Percentiles rank a stretch among this genome's conserved stretches.
Conservation (phyloP, 345 rosid genomes). For the Boechera divaricarpa region DNA sequence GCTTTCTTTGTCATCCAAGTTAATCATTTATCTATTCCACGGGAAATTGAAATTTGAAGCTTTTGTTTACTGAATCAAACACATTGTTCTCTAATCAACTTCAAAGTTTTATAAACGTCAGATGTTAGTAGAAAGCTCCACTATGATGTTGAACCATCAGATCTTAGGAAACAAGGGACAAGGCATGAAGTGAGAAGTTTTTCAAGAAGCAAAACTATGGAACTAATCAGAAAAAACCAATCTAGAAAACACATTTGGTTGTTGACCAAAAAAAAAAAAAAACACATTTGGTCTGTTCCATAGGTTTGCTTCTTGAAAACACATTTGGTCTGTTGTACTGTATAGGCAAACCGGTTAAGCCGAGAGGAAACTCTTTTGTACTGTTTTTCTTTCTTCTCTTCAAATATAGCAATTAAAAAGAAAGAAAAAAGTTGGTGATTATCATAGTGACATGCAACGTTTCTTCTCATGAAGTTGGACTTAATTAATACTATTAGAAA, state of each 20-base stretch:
- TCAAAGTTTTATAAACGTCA: not conserved
- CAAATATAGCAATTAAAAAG: not conserved
- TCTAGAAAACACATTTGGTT: not conserved
- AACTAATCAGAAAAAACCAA: too few species aligned
- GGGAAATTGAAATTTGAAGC: not conserved
- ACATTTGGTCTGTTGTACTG: not conserved
- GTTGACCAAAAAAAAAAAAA: too few species aligned
- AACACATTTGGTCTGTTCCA: not conserved
- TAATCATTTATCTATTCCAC: slow-evolving; percentile 17
- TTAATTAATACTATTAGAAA: slow-evolving; percentile 16
- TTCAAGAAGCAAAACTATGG: slow-evolving; percentile 12
- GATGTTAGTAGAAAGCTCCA: not conserved
- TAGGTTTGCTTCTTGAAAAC: not conserved
- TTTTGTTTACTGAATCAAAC: not conserved
- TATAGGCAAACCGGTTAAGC: not conserved
- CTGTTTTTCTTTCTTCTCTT: not conserved
- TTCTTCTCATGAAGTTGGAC: slow-evolving; percentile 36
- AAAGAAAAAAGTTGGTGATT: slow-evolving; percentile 2
- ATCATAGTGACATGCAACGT: slow-evolving; percentile 27
- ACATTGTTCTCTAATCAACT: not conserved
- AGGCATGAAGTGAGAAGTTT: not conserved
- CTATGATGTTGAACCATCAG: not conserved
- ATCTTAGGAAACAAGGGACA: not conserved
- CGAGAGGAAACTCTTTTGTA: not conserved
- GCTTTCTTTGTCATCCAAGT: slow-evolving; percentile 30